phyloP scores from a whole-genome alignment of 495 filamentous ascomycete genomes.

The Podospora comata region DNA sequence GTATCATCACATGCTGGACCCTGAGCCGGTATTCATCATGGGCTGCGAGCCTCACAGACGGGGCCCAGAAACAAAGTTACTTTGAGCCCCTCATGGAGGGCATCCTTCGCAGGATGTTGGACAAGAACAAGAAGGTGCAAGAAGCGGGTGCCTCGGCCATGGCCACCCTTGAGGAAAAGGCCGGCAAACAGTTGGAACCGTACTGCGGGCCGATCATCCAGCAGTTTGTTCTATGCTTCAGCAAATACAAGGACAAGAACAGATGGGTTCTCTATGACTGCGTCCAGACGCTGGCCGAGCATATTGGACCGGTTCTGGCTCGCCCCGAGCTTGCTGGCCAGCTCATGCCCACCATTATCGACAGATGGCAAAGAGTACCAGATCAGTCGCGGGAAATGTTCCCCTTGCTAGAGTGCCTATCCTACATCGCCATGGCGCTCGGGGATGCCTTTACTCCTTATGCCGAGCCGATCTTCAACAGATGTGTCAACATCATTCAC shows the following conservation, averaged over 20 bases:
- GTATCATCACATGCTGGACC: constrained; percentile 98
- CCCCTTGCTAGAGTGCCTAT: constrained; percentile 89
- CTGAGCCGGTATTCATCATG: constrained; percentile 90
- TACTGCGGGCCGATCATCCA: constrained; percentile 88
- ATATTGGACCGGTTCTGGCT: constrained; percentile 75
- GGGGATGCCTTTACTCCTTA: constrained; percentile 79
- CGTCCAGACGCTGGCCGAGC: constrained; percentile 93
- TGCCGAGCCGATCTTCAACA: constrained; percentile 74
- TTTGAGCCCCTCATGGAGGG: constrained; percentile 99
- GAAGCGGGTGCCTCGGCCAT: constrained; percentile 96
- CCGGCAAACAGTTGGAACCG: constrained; percentile 69
- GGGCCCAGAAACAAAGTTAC: constrained; percentile 64
- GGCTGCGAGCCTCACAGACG: constrained; percentile 73
- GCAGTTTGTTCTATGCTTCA: constrained; percentile 90
- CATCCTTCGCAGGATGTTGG: constrained; percentile 88
- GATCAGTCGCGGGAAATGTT: constrained; percentile 94
- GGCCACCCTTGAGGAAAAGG: constrained; percentile 92
- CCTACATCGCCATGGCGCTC: constrained; percentile 87
- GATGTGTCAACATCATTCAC: constrained; percentile 88
- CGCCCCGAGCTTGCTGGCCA: constrained; percentile 73
- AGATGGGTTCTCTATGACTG: constrained; percentile 99
- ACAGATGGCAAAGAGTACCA: constrained; percentile 79
- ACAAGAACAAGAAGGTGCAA: constrained; percentile 96
- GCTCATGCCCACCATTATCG: constrained; percentile 92
- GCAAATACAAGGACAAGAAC: constrained; percentile 94